Conservation (phyloP, 768 basidiomycete species). For the Mrakia blollopis region DNA sequence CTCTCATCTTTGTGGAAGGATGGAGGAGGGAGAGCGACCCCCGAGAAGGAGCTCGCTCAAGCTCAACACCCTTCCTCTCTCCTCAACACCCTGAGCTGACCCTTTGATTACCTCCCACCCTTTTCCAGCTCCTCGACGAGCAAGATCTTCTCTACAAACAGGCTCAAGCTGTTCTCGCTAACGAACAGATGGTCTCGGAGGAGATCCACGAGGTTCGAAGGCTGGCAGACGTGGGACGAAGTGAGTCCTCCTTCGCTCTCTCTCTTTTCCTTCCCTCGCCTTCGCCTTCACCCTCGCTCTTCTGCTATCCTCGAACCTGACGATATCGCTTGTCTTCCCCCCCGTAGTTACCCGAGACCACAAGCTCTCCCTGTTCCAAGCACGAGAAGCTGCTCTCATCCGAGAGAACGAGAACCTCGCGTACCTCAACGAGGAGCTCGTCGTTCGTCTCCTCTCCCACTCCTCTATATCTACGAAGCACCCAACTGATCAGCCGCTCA, state of each 20-base stretch:
- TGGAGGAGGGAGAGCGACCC: too few species aligned
- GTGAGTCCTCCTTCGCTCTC: not conserved
- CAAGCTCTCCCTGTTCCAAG: slow-evolving; percentile 25
- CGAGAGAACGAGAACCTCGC: slow-evolving; percentile 13
- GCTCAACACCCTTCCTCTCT: not conserved
- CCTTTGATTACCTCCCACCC: not conserved
- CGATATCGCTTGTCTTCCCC: not conserved
- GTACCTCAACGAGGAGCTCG: slow-evolving; percentile 13
- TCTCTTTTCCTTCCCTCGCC: too few species aligned
- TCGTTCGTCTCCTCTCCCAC: not conserved
- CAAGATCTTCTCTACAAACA: slow-evolving; percentile 16
- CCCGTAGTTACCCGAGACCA: slow-evolving; percentile 22
- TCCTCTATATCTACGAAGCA: too few species aligned
- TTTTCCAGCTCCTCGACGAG: slow-evolving; percentile 17
- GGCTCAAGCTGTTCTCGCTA: not conserved
- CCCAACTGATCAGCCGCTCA: too few species aligned
- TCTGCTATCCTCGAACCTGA: not conserved
- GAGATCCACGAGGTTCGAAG: slow-evolving; percentile 10
- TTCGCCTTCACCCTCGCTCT: too few species aligned
- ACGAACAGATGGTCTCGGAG: slow-evolving; percentile 20
- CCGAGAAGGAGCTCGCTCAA: not conserved
- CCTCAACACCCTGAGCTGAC: not conserved
- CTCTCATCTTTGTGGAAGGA: not conserved
- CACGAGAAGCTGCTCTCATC: slow-evolving; percentile 7
- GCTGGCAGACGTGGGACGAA: not conserved